phyloP scores from a whole-genome alignment of 164 flowering plant genomes.

The Tetracentron sinense region DNA sequence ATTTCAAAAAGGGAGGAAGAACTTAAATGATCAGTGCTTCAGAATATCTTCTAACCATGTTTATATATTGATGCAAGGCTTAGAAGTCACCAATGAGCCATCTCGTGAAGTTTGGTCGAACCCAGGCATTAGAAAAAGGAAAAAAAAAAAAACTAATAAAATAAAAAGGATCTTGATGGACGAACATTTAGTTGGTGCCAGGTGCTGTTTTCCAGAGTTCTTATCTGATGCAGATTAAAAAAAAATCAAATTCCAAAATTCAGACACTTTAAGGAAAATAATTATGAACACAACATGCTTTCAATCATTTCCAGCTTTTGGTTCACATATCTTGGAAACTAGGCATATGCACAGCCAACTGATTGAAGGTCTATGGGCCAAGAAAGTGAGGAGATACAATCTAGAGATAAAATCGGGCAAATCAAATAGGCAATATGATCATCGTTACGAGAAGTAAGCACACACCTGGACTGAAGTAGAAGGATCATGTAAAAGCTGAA shows the following conservation, averaged over 20 bases:
- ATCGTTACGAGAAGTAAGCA: slow-evolving; percentile 8
- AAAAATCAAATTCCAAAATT: neutral
- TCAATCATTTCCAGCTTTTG: neutral
- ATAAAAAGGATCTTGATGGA: too few relatives aligned
- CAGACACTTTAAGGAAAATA: too few relatives aligned
- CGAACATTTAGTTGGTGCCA: too few relatives aligned
- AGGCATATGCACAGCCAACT: neutral
- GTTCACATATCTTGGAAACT: neutral
- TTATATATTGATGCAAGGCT: neutral
- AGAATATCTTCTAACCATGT: neutral
- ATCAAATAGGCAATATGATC: neutral
- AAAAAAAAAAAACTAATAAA: too few relatives aligned
- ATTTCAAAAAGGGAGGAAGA: too few relatives aligned
- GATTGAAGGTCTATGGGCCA: neutral
- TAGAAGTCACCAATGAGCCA: neutral
- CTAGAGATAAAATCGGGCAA: too few relatives aligned
- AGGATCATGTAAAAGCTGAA: slow-evolving; percentile 60
- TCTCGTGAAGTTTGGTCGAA: neutral
- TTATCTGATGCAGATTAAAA: neutral
- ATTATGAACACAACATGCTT: too few relatives aligned
- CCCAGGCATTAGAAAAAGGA: too few relatives aligned
- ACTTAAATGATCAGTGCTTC: too few relatives aligned
- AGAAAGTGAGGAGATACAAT: neutral
- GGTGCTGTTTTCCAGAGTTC: neutral
- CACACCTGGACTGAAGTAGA: slow-evolving; percentile 71